A percentile compares a stretch with the other conserved stretches of the same genome.
phyloP scores from a whole-genome alignment of 352 stramenopile species.

The Globisporangium orthogonon region DNA sequence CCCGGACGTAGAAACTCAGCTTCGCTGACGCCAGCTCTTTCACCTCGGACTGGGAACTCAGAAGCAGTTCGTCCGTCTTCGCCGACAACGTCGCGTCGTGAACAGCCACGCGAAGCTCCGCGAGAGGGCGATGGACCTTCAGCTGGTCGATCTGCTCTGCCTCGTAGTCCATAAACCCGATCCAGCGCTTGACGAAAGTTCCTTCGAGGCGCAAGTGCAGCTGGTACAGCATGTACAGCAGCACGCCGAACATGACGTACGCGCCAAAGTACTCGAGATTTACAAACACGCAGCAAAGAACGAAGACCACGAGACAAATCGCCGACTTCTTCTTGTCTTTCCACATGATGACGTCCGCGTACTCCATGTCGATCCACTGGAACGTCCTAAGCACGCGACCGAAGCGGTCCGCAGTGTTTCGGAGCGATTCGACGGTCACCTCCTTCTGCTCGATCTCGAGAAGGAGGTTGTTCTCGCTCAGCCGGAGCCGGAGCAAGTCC shows the following conservation, averaged over 20 bases:
- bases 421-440: slow-evolving; percentile 73
- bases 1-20: slow-evolving; percentile 58
- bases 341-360: slow-evolving; percentile 77
- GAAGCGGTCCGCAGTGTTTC: slow-evolving; percentile 69
- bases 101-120: slow-evolving; percentile 61
- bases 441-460: slow-evolving; percentile 69
- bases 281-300: slow-evolving; percentile 57
- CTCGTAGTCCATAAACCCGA: slow-evolving; percentile 77
- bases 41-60: slow-evolving; percentile 48
- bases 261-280: slow-evolving; percentile 70
- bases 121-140: slow-evolving; percentile 68
- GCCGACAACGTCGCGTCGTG: slow-evolving; percentile 60
- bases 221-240: slow-evolving; percentile 80
- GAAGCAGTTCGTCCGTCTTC: slow-evolving; percentile 45
- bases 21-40: slow-evolving; percentile 61
- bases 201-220: slow-evolving; percentile 62
- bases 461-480: slow-evolving; percentile 43
- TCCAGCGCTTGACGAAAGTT: slow-evolving; percentile 57
- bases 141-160: slow-evolving; percentile 62
- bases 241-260: slow-evolving; percentile 49
- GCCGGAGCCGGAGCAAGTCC: slow-evolving; percentile 55
- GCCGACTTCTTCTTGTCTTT: slow-evolving; percentile 80
- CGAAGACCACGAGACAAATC: slow-evolving; percentile 53
- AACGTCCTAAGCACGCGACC: slow-evolving; percentile 56
- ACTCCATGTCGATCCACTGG: slow-evolving; percentile 72